phyloP scores from a whole-genome alignment of 2,329 filamentous ascomycete species.

The Aspergillus awamori region DNA sequence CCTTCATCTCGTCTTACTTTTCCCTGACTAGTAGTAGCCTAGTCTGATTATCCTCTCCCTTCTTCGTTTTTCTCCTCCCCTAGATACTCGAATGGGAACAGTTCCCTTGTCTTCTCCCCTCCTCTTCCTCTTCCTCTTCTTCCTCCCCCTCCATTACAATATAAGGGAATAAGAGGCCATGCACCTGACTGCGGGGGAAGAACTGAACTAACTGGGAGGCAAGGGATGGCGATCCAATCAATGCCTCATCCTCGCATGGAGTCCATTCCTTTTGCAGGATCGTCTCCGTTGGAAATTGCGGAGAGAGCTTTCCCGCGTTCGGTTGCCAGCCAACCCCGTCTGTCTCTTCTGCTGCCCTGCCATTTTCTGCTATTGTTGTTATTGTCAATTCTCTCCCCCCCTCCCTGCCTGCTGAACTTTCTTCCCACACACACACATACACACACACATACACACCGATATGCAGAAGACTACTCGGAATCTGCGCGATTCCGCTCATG shows the following conservation, averaged over 20 bases:
- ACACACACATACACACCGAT: no score
- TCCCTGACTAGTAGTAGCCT: not conserved
- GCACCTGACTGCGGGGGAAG: constrained; percentile 13
- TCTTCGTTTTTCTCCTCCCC: not conserved
- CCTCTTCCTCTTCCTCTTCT: not conserved
- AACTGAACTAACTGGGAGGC: not conserved
- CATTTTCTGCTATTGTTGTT: no score
- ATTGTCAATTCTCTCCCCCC: no score
- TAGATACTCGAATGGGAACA: not conserved
- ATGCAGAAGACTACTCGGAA: not conserved
- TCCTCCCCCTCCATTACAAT: not conserved
- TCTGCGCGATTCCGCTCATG: not conserved
- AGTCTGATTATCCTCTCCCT: not conserved
- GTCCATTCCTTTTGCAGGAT: constrained; percentile 23
- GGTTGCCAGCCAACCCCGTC: constrained; percentile 9
- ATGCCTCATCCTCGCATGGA: not conserved
- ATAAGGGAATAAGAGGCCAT: not conserved
- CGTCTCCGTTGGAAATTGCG: constrained; percentile 21
- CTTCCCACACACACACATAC: no score
- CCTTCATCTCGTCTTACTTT: not conserved
- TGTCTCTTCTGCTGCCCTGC: not conserved
- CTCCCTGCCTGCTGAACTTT: no score
- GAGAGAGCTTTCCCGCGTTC: constrained; percentile 25
- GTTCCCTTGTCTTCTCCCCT: not conserved
- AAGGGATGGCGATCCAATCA: constrained; percentile 11